Base-by-base conservation (phyloP, 2,329 filamentous ascomycete genomes). In the Alternaria consortialis region DNA sequence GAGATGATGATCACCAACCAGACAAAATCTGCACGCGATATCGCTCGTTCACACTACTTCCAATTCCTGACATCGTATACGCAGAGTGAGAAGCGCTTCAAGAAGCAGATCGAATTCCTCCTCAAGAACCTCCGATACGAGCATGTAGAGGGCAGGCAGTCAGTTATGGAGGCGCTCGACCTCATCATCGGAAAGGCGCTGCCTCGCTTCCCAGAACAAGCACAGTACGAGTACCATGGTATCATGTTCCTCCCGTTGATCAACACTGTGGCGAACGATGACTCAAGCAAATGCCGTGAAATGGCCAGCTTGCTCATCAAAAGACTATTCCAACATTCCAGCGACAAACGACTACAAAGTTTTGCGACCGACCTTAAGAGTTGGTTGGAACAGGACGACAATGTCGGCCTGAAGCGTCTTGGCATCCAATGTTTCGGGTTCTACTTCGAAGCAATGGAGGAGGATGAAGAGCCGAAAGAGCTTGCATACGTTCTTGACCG, bases 1-100 rank as follows among this genome's bases (percentile, higher is more conserved):
- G 90, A 87, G 4, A 91, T 97, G 77, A 98, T 98, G 94, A 91
- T 99, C 58, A 97, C 91, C 44, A 98, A 98, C 74, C 92, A 97
- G 64, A 94, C 96, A 69, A 91, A 91, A 69, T 89, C 91, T 66
- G 94, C 94, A 2, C 88, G 95, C 53, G 93, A 97, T 76, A 84
- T 97, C 37, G 94, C 94, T 13, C 87, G 95, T 58, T 93, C 93
- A 20, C 91, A 93, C 13, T 99, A 96, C 79, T 91, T 97, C 78
- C 93, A 97, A 68, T 99, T 99, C 80, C 83, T 99, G 57, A 88
- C 94, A 67, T 93, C 97, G 55, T 99, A 97, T 74, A 94, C 95
- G 0, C 95, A 98, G 77, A 93, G 91, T 72, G 94, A 93, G 79
- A 91, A 89, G 64, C 87, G 95, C 13, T 96, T 95, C 89, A 86